Base-by-base conservation (phyloP, 768 basidiomycete genomes). In the Trametes elegans region DNA sequence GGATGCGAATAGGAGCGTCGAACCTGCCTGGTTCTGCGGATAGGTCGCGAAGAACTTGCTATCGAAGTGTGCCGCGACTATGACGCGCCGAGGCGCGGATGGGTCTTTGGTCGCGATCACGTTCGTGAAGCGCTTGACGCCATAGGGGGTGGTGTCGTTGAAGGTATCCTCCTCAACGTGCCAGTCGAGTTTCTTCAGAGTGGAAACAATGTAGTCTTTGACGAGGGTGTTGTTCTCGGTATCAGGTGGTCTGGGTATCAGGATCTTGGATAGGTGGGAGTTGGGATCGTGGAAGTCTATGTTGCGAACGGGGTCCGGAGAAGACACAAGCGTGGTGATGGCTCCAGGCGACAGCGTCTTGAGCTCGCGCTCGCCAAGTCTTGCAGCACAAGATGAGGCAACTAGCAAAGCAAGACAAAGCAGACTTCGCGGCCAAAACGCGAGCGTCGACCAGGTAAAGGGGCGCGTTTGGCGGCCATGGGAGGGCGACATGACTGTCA, bases 61-160 rank as follows among this genome's bases (percentile, higher is more conserved):
- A 69, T 98, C 95, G 62, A 85, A 93, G 66, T 98, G 95, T 6
- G 95, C 97, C 5, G 97, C 78, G n/a, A 99, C 69, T 14, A 96
- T 77, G 29, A 99, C 77, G 57, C 91, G 85, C 40, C 90, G 73
- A 1, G 86, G 74, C 0, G 97, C 95, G 16, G 73, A 69, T n/a
- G 90, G 90, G 66, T 98, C 88, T 68, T 97, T 97, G 10, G 97
- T 98, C 28, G 93, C 96, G 60, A 98, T 87, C 45, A 98, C 76
- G 72, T 99, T 99, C 13, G 84, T 86, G 68, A 99, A 96, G 34
- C 75, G 74, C 63, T 82, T 90, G 28, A 67, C 64, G 4, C 96
- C 97, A 59, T 88, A 81, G 0, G 97, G 97, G 1, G 97, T 98
- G 16, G 72, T 65, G 45, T 77, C 87, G 5, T 74, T 81, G 74